Base-by-base conservation (phyloP, 805 yeast genomes). In the Cyberlindnera suaveolens region DNA sequence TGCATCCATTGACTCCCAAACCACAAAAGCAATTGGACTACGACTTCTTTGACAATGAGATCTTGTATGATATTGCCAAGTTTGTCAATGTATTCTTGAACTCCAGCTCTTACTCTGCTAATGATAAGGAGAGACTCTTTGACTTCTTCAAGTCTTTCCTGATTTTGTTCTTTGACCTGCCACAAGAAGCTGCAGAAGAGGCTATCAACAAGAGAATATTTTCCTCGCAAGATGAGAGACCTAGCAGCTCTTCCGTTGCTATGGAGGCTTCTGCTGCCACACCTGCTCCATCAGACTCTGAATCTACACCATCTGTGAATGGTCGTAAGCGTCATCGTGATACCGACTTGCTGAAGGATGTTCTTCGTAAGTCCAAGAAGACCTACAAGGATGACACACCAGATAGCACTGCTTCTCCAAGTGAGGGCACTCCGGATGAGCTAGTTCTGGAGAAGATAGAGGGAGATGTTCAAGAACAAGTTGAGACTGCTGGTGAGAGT, bases 1-100 rank as follows among this genome's bases (percentile, higher is more conserved):
- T 86, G 46, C 89, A 85, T 55, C 96, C 96, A 32, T 72, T 87
- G 54, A 80, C 90, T 40, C 95, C 96, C 4, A 79, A 78, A 51
- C 91, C 96, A n/a, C 84, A 83, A 60, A 80, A 81, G 31, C 83
- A 80, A 53, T 68, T 86, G 47, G 74, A 74, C 43, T 87, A 78
- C 57, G 67, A 66, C 23, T 78, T 89, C 50, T 63, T 68, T 9
- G 96, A 91, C 58, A 61, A 68, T 41, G 82, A 75, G 10, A 76
- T 91, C 11, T 68, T 93, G 38, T 72, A 71, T 58, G 99, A 93
- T 65, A 77, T 90, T 42, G 60, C 84, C 45, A 74, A 75, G 46
- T 71, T 93, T 49, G 71, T 85, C 4, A 75, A 78, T 44, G 78
- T 77, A 7, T 88, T 78, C 59, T 71, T 91, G 50, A 73, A 72